A percentile compares a stretch with the other conserved stretches of the same genome.
Evolutionary conservation across 2,329 filamentous ascomycete genomes (phyloP).

Genomic region (Fusarium sp.): DNA sequence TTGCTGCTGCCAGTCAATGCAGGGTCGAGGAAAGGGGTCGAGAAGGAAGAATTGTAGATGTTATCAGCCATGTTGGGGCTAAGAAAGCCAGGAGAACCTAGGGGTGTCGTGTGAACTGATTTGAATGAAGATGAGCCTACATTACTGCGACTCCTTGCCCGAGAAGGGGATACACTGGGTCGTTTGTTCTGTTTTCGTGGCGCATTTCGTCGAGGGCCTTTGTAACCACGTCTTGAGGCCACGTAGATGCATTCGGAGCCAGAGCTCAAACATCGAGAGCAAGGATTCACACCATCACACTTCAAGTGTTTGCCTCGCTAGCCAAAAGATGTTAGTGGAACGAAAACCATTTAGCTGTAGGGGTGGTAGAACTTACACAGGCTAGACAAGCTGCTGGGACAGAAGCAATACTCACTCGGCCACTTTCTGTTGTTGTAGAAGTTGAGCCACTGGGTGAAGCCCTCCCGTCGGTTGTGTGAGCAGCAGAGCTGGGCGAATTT

Average conservation of each 20-base stretch:
- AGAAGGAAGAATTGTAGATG: slow-evolving; percentile 42
- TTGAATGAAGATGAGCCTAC: slow-evolving; percentile 60
- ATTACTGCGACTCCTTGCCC: slow-evolving; percentile 29
- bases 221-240: slow-evolving; percentile 80
- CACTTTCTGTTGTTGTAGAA: slow-evolving; percentile 34
- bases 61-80: slow-evolving; percentile 29
- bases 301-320: slow-evolving; percentile 78
- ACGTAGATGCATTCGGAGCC: slow-evolving; percentile 77
- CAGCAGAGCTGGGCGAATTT: slow-evolving; percentile 45
- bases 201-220: slow-evolving; percentile 63
- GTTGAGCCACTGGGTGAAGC: slow-evolving; percentile 38
- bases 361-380: slow-evolving; percentile 60
- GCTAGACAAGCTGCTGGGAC: slow-evolving; percentile 66
- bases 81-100: slow-evolving; percentile 51
- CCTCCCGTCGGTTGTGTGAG: slow-evolving; percentile 27
- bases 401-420: slow-evolving; percentile 53
- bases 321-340: slow-evolving; percentile 16
- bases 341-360: not conserved
- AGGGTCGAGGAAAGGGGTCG: slow-evolving; percentile 23
- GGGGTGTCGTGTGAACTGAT: slow-evolving; percentile 46
- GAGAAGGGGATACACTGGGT: slow-evolving; percentile 59
- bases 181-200: slow-evolving; percentile 63
- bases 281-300: slow-evolving; percentile 78
- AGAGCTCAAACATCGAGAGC: slow-evolving; percentile 73
- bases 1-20: slow-evolving; percentile 14